phyloP scores from a whole-genome alignment of 495 filamentous ascomycete species.

The Neurospora sp. region DNA sequence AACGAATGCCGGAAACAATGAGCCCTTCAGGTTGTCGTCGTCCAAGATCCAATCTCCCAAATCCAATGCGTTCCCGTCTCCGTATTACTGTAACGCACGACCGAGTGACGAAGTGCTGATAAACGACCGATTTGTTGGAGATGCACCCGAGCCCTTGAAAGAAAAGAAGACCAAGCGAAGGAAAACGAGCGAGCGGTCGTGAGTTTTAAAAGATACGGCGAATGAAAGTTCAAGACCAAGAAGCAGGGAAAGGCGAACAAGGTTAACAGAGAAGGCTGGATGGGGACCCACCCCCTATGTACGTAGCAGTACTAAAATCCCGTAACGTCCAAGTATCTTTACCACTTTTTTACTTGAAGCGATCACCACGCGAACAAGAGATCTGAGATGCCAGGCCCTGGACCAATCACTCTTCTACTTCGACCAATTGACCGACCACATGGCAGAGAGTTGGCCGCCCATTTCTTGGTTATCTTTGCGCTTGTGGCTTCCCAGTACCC shows the following conservation, averaged over 20 bases:
- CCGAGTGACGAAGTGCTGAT: neutral
- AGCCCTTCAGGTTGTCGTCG: neutral
- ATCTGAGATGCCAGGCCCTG: neutral
- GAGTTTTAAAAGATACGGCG: neutral
- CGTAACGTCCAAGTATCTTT: neutral
- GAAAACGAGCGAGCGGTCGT: neutral
- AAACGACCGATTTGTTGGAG: neutral
- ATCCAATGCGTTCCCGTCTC: neutral
- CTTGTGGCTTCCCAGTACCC: neutral
- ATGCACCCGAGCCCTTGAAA: neutral
- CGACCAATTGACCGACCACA: neutral
- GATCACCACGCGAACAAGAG: neutral
- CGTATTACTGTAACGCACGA: neutral
- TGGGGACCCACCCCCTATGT: neutral
- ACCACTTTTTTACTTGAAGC: neutral
- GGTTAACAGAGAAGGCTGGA: neutral
- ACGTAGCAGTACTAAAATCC: neutral
- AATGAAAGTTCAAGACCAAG: neutral
- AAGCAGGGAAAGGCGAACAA: neutral
- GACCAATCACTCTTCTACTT: too few species aligned
- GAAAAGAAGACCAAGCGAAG: constrained; percentile 1
- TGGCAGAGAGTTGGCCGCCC: neutral
- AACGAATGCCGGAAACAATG: neutral
- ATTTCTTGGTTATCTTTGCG: neutral
- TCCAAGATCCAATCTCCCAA: neutral